phyloP scores from a whole-genome alignment of 108 stramenopile species.

The Skeletonema marinoi region DNA sequence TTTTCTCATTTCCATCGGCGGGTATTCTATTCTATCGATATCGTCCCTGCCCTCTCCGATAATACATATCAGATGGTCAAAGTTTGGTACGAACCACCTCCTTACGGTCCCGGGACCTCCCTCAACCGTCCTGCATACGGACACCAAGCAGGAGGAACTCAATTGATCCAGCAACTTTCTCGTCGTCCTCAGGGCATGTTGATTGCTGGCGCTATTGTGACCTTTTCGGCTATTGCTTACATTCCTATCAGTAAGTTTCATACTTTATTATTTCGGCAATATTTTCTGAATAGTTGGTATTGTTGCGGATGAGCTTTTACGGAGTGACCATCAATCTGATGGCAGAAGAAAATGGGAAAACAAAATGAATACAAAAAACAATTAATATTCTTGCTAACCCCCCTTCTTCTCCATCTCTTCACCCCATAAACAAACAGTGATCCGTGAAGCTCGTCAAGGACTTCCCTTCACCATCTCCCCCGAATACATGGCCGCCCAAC shows the following conservation, averaged over 20 bases:
- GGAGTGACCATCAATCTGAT: not conserved
- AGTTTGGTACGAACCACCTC: constrained; percentile 85
- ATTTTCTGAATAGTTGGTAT: not conserved
- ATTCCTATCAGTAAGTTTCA: constrained; percentile 75
- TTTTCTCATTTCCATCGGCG: not conserved
- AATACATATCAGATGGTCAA: constrained; percentile 12
- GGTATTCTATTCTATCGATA: not conserved
- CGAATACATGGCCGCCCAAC: constrained; percentile 81
- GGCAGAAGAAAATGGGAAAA: not conserved
- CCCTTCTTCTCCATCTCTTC: not conserved
- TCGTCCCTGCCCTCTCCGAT: not conserved
- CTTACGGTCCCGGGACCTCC: constrained; percentile 73
- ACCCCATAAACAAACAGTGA: constrained; percentile 15
- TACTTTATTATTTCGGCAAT: not conserved
- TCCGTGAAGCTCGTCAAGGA: constrained; percentile 44
- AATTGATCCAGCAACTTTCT: constrained; percentile 53
- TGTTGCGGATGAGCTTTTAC: not conserved
- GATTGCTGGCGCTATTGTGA: constrained; percentile 48
- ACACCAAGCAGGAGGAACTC: constrained; percentile 23
- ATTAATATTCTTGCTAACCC: not conserved
- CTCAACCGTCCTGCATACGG: constrained; percentile 79
- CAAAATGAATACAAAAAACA: not conserved
- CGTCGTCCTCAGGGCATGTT: constrained; percentile 58
- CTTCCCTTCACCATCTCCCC: constrained; percentile 82
- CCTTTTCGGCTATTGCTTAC: constrained; percentile 58